These are phyloP conservation scores for Phialophora verrucosa DNA, from an alignment of 2,329 filamentous ascomycete species.

Conservation along the genomic window DNA sequence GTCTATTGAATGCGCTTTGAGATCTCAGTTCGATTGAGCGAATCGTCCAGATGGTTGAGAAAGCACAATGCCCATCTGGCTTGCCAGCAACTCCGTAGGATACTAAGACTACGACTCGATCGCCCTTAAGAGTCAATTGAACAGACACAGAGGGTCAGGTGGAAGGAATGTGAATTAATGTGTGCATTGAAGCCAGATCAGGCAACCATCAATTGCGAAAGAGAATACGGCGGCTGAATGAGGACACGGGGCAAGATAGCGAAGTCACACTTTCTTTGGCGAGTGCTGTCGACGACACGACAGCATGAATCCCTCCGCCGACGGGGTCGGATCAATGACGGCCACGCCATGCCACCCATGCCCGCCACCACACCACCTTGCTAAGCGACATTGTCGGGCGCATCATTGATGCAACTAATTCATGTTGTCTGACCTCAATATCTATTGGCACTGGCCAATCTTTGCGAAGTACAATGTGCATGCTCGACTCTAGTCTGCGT, in stretches of 20 bases:
- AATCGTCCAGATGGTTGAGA: neutral
- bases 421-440: neutral
- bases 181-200: neutral
- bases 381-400: neutral
- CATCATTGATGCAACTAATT: neutral
- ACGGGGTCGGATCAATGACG: conserved; percentile 2
- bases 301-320: neutral
- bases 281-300: too few relatives aligned
- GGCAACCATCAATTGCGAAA: conserved; percentile 3
- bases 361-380: neutral
- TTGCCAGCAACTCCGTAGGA: too few relatives aligned
- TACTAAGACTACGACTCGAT: neutral
- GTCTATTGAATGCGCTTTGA: neutral
- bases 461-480: neutral
- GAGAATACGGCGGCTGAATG: neutral
- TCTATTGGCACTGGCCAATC: neutral
- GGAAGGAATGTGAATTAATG: neutral
- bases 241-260: neutral
- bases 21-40: neutral
- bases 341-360: neutral
- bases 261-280: neutral
- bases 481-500: neutral
- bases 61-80: neutral
- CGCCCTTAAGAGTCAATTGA: neutral
- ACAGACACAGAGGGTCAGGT: neutral